Base-by-base conservation (phyloP, 2,329 filamentous ascomycete species). In the Drechslerella dactyloides region DNA sequence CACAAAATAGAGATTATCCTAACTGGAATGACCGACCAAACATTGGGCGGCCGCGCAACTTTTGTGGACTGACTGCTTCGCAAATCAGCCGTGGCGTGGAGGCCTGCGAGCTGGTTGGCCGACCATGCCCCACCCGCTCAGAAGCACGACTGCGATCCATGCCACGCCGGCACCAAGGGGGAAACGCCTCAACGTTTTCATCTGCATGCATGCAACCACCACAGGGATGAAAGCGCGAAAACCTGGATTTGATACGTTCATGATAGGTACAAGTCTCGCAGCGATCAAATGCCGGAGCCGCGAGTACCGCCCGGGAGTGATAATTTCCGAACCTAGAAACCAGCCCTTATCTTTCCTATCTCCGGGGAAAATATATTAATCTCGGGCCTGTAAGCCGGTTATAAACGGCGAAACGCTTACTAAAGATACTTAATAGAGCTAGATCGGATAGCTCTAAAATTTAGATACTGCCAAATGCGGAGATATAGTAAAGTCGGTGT, bases 81-180 rank as follows among this genome's bases (percentile, higher is more conserved):
- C 37, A 42, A 42, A 42, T 42, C n/a, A 42, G 37, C 37, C 37
- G n/a, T 17, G 37, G 37, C 37, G 37, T 42, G 37, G 37, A 17
- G n/a, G 37, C 11, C 37, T 42, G 37, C 27, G 13, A 42, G 37
- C n/a, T 13, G n/a, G n/a, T 15, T 42, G 37, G 11, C 2, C 13
- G 37, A 42, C n/a, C 37, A 15, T 3, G 37, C 4, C 37, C 37
- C 37, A 42, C 37, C 5, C n/a, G n/a, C n/a, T 42, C 37, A 42
- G 13, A 42, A 42, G 37, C 37, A 42, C 13, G 13, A 42, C 37
- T 6, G 13, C n/a, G 2, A 42, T 42, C 37, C 13, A 5, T 42
- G 37, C 37, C 37, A 17, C 13, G n/a, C 37, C 4, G 11, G 37
- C 11, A 42, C 37, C 5, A 42, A 15, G 37, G 2, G n/a, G 37